These are phyloP conservation scores for Simplicillium sp. DNA, from an alignment of 2,329 filamentous ascomycete genomes.

Conservation along the genomic window DNA sequence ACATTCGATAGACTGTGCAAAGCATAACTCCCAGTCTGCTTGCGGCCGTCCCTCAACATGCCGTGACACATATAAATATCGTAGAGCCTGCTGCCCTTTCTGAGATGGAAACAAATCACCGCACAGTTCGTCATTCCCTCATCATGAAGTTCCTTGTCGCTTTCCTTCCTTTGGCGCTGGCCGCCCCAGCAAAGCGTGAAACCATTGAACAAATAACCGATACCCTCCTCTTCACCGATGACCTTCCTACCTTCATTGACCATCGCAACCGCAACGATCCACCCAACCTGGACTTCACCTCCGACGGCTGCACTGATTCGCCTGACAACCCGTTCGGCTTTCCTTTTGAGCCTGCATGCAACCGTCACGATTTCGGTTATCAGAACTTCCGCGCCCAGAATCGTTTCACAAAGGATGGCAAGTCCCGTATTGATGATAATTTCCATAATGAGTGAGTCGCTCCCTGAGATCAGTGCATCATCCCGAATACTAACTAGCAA, in stretches of 20 bases:
- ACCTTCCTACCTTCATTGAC: background rate
- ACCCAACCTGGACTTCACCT: slow-evolving; percentile 9
- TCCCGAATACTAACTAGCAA: background rate
- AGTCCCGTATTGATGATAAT: slow-evolving; percentile 30
- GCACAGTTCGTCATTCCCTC: background rate
- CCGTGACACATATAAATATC: no score
- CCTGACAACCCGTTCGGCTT: slow-evolving; percentile 16
- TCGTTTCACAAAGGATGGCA: slow-evolving; percentile 28
- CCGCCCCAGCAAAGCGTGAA: slow-evolving; percentile 16
- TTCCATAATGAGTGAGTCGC: slow-evolving; percentile 24
- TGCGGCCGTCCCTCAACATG: no score
- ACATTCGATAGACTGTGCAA: no score
- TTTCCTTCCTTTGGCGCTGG: slow-evolving; percentile 8
- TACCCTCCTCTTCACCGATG: slow-evolving; percentile 2
- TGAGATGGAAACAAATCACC: no score
- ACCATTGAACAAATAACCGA: slow-evolving; percentile 1
- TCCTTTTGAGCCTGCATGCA: slow-evolving; percentile 18
- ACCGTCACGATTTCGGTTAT: slow-evolving; percentile 34
- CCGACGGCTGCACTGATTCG: slow-evolving; percentile 14
- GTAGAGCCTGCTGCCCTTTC: no score
- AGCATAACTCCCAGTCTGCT: no score
- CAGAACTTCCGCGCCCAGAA: slow-evolving; percentile 20
- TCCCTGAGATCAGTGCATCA: no score
- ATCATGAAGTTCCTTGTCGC: slow-evolving; percentile 3
- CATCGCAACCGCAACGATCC: background rate